A percentile compares a stretch with the other conserved stretches of the same genome.
These are phyloP conservation scores for Erythrobasidium yunnanense DNA, from an alignment of 768 basidiomycete genomes.

Conservation along the genomic window DNA sequence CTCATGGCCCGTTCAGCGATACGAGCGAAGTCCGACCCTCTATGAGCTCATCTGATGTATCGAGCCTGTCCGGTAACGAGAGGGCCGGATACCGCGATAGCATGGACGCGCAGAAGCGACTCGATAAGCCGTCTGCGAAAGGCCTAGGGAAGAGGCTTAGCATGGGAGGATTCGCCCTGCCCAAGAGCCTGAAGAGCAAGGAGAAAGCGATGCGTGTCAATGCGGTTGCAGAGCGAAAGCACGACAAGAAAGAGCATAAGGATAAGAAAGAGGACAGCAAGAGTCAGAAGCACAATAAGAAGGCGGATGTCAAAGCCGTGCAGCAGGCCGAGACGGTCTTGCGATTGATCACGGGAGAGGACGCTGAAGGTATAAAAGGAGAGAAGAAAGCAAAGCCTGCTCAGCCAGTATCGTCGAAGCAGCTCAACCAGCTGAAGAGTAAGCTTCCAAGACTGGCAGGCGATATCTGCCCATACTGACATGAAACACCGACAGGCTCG, in stretches of 20 bases:
- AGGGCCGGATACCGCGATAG: background rate
- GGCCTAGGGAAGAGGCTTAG: background rate
- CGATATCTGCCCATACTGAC: background rate
- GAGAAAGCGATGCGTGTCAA: no score
- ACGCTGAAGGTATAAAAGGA: background rate
- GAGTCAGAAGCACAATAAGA: background rate
- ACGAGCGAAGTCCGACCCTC: background rate
- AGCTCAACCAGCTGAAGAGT: constrained; percentile 17
- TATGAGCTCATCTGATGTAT: background rate
- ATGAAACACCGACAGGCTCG: background rate
- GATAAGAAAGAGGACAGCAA: background rate
- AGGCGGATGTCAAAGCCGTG: background rate
- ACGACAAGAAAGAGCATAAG: background rate
- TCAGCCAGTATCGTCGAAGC: constrained; percentile 8
- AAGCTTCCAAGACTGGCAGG: background rate
- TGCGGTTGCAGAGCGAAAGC: no score
- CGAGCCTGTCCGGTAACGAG: background rate
- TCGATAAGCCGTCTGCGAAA: background rate
- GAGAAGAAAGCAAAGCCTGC: background rate
- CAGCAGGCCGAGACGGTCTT: constrained; percentile 16
- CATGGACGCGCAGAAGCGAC: background rate
- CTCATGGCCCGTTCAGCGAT: background rate
- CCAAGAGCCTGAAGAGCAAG: background rate
- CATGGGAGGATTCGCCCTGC: background rate
- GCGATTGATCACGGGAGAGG: background rate